These are phyloP conservation scores for Helminthosporium solani DNA, from an alignment of 2,329 filamentous ascomycete species.

Conservation along the genomic window DNA sequence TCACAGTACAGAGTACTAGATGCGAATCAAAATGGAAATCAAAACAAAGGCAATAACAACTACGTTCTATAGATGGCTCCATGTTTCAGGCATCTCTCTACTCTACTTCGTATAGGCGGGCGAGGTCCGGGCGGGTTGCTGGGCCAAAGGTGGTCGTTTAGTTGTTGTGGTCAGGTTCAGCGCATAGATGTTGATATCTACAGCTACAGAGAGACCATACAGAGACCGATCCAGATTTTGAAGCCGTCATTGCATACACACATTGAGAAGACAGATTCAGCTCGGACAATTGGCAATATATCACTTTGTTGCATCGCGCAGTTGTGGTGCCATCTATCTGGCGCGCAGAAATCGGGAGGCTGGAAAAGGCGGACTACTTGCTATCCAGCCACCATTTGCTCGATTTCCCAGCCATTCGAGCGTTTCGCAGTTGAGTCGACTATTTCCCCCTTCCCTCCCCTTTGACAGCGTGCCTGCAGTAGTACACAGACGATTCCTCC, in stretches of 20 bases:
- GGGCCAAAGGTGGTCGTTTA: background rate
- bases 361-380: too few relatives aligned
- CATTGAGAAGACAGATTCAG: background rate
- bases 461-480: constrained; percentile 5
- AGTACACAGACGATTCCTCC: constrained; percentile 6
- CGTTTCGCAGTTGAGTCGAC: constrained; percentile 28
- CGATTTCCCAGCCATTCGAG: constrained; percentile 26
- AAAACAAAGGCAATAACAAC: too few relatives aligned
- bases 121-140: constrained; percentile 2
- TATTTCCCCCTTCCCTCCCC: constrained; percentile 36
- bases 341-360: constrained; percentile 12
- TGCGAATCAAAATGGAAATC: too few relatives aligned
- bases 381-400: constrained; percentile 30
- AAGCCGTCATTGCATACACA: background rate
- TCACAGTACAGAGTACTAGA: too few relatives aligned
- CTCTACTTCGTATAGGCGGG: too few relatives aligned
- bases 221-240: background rate
- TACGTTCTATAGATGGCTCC: too few relatives aligned
- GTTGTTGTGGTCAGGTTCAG: background rate
- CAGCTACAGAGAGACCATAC: background rate
- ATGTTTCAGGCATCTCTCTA: too few relatives aligned
- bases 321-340: background rate
- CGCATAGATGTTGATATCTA: background rate
- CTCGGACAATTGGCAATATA: background rate
- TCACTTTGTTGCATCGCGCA: too few relatives aligned